Evolutionary conservation across 2,329 filamentous ascomycete species (phyloP), one percentile per base, ranked within the genome.

Genomic region (Fusarium oxysporum): DNA sequence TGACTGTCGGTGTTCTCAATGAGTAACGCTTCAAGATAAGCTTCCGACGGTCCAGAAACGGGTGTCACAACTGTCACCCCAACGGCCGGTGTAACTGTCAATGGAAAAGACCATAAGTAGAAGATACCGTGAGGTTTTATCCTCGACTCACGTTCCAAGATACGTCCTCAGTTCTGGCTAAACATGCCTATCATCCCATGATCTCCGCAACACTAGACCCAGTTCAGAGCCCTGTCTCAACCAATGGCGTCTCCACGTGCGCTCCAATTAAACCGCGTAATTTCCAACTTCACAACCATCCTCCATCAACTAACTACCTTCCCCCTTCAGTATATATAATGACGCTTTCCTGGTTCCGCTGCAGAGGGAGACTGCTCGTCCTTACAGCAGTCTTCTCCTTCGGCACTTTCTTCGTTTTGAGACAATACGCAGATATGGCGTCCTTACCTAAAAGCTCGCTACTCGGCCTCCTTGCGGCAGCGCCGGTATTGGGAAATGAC

Each of bases 171-270:
- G 21, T 16, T 59, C 35, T 51, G 55, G 41, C 48, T 32, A 4
- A 58, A 37, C 23, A 56, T 33, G 16, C 1, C n/a, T 17, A 16
- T 50, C 23, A n/a, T 23, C 16, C 35, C 38, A 45, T 35, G 5
- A 10, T 53, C 35, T 32, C 21, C 37, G 19, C 37, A 37, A 35
- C 19, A 50, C 55, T 50, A 58, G 41, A 30, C 59, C 58, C 41
- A 40, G 14, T 28, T 43, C 40, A 47, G n/a, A 33, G n/a, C 12
- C 33, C 17, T 47, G 47, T 69, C 56, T 60, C 54, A 47, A 17
- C 71, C 71, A 74, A 44, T 74, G 60, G 60, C 54, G 35, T 57
- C 48, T 54, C 30, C 71, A 74, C 71, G 71, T 74, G 71, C 58
- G 14, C 64, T 65, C 68, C 59, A 72, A 71, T 65, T 55, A 62